phyloP scores from a whole-genome alignment of 2,329 filamentous ascomycete genomes.

The Aspergillus hortae region DNA sequence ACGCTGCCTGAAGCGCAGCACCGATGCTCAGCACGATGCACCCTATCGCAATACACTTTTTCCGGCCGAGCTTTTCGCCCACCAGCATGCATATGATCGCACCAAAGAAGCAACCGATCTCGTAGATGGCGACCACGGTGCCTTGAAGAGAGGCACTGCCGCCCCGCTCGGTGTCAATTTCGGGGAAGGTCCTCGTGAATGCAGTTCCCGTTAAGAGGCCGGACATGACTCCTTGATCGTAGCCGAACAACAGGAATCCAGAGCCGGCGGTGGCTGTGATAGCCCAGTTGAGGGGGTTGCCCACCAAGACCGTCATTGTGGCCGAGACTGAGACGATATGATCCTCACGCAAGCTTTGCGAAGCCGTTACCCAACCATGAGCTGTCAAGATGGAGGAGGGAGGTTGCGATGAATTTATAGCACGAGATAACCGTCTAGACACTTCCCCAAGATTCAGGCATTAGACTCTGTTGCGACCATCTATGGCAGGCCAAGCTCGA shows the following conservation, averaged over 20 bases:
- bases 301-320: not conserved
- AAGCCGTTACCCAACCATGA: no score
- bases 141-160: conserved; percentile 44
- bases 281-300: not conserved
- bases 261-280: not conserved
- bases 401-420: no score
- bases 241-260: conserved; percentile 57
- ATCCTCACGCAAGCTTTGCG: no score
- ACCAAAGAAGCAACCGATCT: conserved; percentile 39
- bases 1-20: conserved; percentile 18
- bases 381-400: no score
- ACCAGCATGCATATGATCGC: conserved; percentile 25
- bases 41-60: conserved; percentile 50
- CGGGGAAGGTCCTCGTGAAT: conserved; percentile 14
- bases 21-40: conserved; percentile 44
- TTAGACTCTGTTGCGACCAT: no score
- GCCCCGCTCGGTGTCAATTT: conserved; percentile 17
- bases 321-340: not conserved
- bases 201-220: conserved; percentile 16
- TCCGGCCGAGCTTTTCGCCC: conserved; percentile 25
- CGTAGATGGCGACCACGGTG: conserved; percentile 50
- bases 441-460: no score
- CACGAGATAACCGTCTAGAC: no score
- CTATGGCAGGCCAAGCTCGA: no score
- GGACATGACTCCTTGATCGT: conserved; percentile 42